Conservation (phyloP, 495 filamentous ascomycete genomes). For the Lasiosphaeria miniovina region DNA sequence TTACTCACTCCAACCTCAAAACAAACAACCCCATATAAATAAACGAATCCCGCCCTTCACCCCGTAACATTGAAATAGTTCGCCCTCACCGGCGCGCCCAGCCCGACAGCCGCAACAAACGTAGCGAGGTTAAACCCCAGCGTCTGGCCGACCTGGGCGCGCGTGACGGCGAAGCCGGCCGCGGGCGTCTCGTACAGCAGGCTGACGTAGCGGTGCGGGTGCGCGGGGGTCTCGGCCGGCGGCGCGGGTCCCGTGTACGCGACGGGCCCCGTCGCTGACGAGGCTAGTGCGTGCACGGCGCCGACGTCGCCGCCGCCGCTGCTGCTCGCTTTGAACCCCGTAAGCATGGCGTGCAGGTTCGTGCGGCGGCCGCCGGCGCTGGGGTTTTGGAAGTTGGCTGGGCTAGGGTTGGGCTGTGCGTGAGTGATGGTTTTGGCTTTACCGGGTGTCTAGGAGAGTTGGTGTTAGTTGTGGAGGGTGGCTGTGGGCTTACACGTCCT, state of each 20-base stretch:
- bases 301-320: constrained; percentile 18
- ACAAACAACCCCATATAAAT: no score
- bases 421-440: background rate
- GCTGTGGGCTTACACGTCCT: constrained; percentile 37
- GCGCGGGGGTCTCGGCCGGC: constrained; percentile 7
- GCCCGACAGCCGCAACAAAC: constrained; percentile 38
- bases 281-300: constrained; percentile 36
- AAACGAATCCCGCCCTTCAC: constrained; percentile 11
- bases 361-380: constrained; percentile 31
- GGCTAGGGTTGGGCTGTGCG: constrained; percentile 18
- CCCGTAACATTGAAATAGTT: constrained; percentile 44
- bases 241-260: constrained; percentile 9
- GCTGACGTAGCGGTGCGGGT: constrained; percentile 12
- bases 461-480: background rate
- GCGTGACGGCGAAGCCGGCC: constrained; percentile 33
- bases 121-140: constrained; percentile 40
- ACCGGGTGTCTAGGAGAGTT: background rate
- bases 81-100: constrained; percentile 37
- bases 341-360: constrained; percentile 46
- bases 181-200: constrained; percentile 23
- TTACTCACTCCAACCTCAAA: no score
- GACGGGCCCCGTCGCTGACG: constrained; percentile 28
- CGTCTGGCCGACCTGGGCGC: constrained; percentile 30
- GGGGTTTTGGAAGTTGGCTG: constrained; percentile 40
- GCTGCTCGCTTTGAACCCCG: constrained; percentile 41